These are phyloP conservation scores for Pythium myriotylum DNA, from an alignment of 352 stramenopile genomes.

Conservation along the genomic window DNA sequence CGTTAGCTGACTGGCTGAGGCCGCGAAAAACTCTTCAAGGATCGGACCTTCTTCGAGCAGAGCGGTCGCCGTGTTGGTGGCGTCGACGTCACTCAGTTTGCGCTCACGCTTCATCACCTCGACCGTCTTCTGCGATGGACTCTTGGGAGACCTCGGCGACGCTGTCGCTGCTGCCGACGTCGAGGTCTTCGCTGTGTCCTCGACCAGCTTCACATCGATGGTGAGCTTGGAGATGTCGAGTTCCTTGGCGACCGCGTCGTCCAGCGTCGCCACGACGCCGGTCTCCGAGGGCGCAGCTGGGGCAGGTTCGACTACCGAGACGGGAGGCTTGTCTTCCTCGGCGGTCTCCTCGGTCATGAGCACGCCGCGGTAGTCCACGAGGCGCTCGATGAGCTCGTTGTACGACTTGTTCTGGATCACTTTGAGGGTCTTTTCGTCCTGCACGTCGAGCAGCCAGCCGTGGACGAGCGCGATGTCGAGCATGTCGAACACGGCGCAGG, in stretches of 20 bases:
- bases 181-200: background rate
- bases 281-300: too few relatives aligned
- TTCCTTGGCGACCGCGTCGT: background rate
- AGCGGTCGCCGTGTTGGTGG: conserved; percentile 52
- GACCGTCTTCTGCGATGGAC: conserved; percentile 69
- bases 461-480: conserved; percentile 96
- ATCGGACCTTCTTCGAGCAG: conserved; percentile 79
- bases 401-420: conserved; percentile 94
- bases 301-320: too few relatives aligned
- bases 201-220: conserved; percentile 40
- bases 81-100: conserved; percentile 70
- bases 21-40: conserved; percentile 91
- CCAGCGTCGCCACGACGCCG: too few relatives aligned
- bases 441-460: conserved; percentile 96
- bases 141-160: conserved; percentile 42
- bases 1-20: conserved; percentile 93
- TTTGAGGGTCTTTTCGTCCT: conserved; percentile 80
- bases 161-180: conserved; percentile 20
- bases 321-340: background rate
- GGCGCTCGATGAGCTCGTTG: conserved; percentile 96
- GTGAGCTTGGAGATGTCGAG: conserved; percentile 29
- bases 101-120: conserved; percentile 78
- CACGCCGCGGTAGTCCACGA: conserved; percentile 89
- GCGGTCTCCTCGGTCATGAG: conserved; percentile 57
- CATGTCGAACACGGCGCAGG: conserved; percentile 96